Evolutionary conservation across 1,284 basidiomycete genomes (phyloP).

Genomic region (Mycosarcoma mackinlayi): DNA sequence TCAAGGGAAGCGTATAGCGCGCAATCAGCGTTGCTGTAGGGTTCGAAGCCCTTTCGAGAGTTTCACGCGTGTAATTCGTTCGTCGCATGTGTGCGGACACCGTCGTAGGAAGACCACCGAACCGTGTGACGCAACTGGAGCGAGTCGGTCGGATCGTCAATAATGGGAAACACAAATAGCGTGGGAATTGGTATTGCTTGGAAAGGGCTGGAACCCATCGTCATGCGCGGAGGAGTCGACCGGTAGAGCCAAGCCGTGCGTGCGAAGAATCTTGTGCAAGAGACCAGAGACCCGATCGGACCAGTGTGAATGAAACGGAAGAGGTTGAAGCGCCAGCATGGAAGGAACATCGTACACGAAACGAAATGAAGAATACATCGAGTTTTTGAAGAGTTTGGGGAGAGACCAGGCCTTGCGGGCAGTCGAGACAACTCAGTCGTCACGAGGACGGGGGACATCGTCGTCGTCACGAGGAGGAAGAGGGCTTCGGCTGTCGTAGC

Average conservation of each 20-base stretch:
- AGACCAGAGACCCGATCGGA: background rate
- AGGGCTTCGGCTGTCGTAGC: conserved; percentile 58
- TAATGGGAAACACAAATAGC: conserved; percentile 4
- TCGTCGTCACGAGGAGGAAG: conserved; percentile 53
- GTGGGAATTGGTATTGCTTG: conserved; percentile 25
- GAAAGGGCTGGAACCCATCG: conserved; percentile 6
- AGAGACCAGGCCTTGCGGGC: background rate
- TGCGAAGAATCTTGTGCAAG: conserved; percentile 3
- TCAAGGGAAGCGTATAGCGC: no score
- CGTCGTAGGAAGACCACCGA: conserved; percentile 2
- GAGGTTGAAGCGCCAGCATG: conserved; percentile 18
- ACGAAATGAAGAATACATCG: conserved; percentile 25
- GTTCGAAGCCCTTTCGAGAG: background rate
- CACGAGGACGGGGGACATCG: conserved; percentile 44
- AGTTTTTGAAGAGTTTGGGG: background rate
- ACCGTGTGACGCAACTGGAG: conserved; percentile 4
- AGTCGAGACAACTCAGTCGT: conserved; percentile 19
- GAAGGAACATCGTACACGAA: conserved; percentile 12
- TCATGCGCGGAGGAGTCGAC: conserved; percentile 2
- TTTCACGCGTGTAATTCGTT: background rate
- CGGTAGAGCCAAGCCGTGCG: conserved; percentile 4
- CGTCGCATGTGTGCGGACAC: background rate
- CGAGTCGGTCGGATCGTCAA: conserved; percentile 2
- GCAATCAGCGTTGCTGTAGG: no score
- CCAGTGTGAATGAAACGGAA: conserved; percentile 3